A percentile compares a stretch with the other conserved stretches of the same genome.
Evolutionary conservation across 2,329 filamentous ascomycete genomes (phyloP).

Genomic region (Epichloe typhina): DNA sequence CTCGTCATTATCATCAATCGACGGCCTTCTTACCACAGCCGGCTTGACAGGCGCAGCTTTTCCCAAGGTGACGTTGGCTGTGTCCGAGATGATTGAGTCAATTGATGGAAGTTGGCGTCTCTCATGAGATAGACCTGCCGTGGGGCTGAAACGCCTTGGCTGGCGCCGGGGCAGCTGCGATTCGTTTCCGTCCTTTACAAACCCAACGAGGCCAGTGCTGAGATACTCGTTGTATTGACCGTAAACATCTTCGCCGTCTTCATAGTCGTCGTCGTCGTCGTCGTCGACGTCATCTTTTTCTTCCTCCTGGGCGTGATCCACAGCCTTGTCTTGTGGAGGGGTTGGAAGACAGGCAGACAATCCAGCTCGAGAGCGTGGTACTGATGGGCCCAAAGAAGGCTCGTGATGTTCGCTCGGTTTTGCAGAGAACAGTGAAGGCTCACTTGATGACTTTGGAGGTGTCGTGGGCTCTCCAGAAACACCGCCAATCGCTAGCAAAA

Average conservation of each 20-base stretch:
- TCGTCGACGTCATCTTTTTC: neutral
- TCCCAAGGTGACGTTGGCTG: neutral
- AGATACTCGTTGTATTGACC: neutral
- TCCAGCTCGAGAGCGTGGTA: neutral
- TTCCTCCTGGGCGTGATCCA: neutral
- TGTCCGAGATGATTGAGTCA: neutral
- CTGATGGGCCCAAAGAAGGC: neutral
- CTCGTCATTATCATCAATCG: neutral
- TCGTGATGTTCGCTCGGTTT: conserved; percentile 1
- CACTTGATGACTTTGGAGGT: neutral
- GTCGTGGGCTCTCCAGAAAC: neutral
- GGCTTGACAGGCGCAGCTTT: neutral
- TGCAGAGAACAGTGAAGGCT: neutral
- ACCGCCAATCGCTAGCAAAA: neutral
- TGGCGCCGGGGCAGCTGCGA: neutral
- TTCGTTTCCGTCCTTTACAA: neutral
- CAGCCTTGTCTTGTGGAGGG: neutral
- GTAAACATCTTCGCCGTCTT: neutral
- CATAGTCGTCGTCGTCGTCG: neutral
- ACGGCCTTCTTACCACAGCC: neutral
- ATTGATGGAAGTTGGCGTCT: neutral
- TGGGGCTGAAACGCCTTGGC: neutral
- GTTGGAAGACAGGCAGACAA: neutral
- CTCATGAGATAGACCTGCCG: neutral
- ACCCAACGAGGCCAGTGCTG: neutral